These are phyloP conservation scores for Brassica nigra DNA, from an alignment of 345 rosid species.

Conservation along the genomic window DNA sequence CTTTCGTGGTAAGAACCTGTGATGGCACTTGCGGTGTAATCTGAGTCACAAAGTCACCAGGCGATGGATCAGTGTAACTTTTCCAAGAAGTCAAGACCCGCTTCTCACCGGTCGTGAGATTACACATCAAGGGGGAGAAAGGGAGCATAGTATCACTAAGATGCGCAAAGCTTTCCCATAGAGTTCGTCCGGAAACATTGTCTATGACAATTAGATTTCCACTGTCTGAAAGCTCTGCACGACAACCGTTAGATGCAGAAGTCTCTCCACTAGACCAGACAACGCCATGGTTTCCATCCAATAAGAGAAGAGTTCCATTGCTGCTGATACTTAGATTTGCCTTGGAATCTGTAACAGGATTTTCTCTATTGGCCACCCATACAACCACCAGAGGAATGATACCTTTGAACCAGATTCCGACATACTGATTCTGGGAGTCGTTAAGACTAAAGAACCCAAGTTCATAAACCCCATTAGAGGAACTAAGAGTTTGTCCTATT, in stretches of 20 bases:
- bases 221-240: conserved; percentile 28
- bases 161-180: conserved; percentile 2
- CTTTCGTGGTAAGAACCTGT: conserved; percentile 29
- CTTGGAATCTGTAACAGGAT: conserved; percentile 23
- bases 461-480: conserved; percentile 28
- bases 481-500: conserved; percentile 27
- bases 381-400: conserved; percentile 24
- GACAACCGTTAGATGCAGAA: neutral
- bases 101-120: conserved; percentile 8
- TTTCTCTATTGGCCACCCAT: conserved; percentile 59
- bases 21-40: conserved; percentile 41
- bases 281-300: neutral
- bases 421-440: conserved; percentile 23
- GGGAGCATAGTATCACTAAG: conserved; percentile 36
- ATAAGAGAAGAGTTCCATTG: conserved; percentile 27
- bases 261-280: conserved; percentile 29
- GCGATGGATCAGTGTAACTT: conserved; percentile 41
- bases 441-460: conserved; percentile 42
- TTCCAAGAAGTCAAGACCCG: conserved; percentile 46
- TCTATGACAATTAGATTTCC: conserved; percentile 14
- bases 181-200: neutral
- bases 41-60: conserved; percentile 33
- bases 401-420: conserved; percentile 52
- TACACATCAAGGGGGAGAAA: conserved; percentile 25
- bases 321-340: conserved; percentile 21